Percentiles rank a stretch among this genome's conserved stretches.
phyloP scores from a whole-genome alignment of 192 early-diverging fungal genomes.

The Gonapodya sp. region DNA sequence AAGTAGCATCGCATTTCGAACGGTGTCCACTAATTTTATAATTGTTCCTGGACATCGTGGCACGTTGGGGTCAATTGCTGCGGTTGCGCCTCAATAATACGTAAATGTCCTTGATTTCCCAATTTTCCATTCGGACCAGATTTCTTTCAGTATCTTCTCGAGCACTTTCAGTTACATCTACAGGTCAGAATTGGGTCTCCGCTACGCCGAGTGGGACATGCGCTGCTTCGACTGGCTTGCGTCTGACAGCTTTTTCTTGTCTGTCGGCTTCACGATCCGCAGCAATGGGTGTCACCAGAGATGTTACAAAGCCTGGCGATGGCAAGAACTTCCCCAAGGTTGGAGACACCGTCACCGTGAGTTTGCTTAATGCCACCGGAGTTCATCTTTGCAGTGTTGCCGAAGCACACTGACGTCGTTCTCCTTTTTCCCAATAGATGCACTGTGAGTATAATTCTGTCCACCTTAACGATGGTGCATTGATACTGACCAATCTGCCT shows the following conservation, averaged over 20 bases:
- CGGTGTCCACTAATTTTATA: too few species aligned
- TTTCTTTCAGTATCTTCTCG: not conserved
- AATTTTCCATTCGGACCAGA: too few species aligned
- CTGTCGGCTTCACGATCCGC: not conserved
- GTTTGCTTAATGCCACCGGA: not conserved
- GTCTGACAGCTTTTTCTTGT: too few species aligned
- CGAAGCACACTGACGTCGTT: not conserved
- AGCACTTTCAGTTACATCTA: not conserved
- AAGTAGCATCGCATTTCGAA: too few species aligned
- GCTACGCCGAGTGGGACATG: too few species aligned
- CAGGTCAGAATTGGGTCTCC: not conserved
- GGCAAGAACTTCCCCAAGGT: conserved; percentile 42
- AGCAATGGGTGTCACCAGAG: not conserved
- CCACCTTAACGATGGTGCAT: not conserved
- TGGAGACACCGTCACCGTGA: conserved; percentile 55
- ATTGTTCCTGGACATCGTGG: too few species aligned
- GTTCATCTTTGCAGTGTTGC: not conserved
- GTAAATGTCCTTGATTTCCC: too few species aligned
- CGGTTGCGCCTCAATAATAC: too few species aligned
- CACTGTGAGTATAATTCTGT: conserved; percentile 4
- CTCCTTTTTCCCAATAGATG: not conserved
- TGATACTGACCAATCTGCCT: not conserved
- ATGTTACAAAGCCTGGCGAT: conserved; percentile 28
- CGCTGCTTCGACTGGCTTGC: too few species aligned
- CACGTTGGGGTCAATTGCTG: too few species aligned